A percentile compares a stretch with the other conserved stretches of the same genome.
Evolutionary conservation across 768 basidiomycete genomes (phyloP).

Genomic region (Gautieria morchelliformis): DNA sequence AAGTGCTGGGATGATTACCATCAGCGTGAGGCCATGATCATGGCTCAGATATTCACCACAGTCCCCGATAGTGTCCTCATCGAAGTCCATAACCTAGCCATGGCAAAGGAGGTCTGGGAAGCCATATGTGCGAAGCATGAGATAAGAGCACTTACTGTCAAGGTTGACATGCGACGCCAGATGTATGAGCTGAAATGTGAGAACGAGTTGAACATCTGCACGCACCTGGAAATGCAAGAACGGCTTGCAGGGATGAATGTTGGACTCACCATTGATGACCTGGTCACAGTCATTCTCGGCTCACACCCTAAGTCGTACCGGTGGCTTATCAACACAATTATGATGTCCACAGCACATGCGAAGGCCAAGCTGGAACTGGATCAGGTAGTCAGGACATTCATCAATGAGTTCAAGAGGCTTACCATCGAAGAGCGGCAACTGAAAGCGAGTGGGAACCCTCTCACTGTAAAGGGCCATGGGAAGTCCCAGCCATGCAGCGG

Average conservation of each 20-base stretch:
- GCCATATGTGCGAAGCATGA: too few relatives aligned
- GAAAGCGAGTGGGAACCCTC: not conserved
- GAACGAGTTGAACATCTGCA: slow-evolving; percentile 5
- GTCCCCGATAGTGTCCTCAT: too few relatives aligned
- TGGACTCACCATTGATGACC: slow-evolving; percentile 4
- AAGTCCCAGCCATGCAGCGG: not conserved
- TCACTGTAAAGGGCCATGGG: too few relatives aligned
- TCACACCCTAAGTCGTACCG: slow-evolving; percentile 9
- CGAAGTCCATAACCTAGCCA: too few relatives aligned
- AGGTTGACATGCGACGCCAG: too few relatives aligned
- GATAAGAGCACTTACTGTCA: too few relatives aligned
- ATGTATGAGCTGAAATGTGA: slow-evolving; percentile 1
- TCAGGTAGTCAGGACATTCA: not conserved
- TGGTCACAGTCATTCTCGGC: slow-evolving; percentile 9
- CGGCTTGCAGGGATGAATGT: slow-evolving; percentile 10
- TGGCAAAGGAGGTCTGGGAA: too few relatives aligned
- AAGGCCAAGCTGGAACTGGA: slow-evolving; percentile 2
- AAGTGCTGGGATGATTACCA: too few relatives aligned
- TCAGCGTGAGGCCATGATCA: too few relatives aligned
- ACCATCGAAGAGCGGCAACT: not conserved
- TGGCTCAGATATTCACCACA: too few relatives aligned
- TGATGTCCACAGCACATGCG: too few relatives aligned
- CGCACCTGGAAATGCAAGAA: slow-evolving; percentile 10
- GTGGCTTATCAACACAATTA: not conserved
- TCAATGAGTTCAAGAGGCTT: slow-evolving; percentile 1